Base-by-base conservation (phyloP, 257 asterid genomes). In the Nicotiana knightiana region DNA sequence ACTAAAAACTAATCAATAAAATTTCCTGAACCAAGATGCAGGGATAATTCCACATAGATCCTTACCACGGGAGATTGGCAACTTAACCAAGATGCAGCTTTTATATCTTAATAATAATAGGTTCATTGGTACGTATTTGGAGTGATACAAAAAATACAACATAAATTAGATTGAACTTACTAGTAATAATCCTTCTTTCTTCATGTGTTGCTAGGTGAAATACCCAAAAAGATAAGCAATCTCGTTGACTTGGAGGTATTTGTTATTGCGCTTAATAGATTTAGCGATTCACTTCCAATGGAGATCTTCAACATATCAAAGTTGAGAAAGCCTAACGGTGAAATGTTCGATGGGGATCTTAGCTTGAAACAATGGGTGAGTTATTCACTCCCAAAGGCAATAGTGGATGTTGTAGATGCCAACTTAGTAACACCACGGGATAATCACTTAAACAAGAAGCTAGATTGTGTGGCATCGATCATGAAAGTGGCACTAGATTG, bases 21-120 rank as follows among this genome's bases (percentile, higher is more conserved):
- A 21, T 21, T 21, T 21, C 24, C 24, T 21, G 24, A 21, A 21
- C 24, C 24, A 21, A 21, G 24, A 21, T 21, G 24, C 24, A 21
- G 24, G 24, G 24, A 21, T 21, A 21, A 21, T 32, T 3, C 24
- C 24, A 21, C 24, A 21, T 21, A 21, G 85, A 67, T 1, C 16
- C 76, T 48, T 85, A 58, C 83, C 85, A 67, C 76, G 35, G 26
- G 81, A 59, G 12, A 65, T 85, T 32, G 83, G 86, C 3, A 85
- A 87, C 30, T 79, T 82, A 24, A 85, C 86, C 55, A 79, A 33
- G 75, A 58, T 87, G 18, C 67, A 46, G 5, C 63, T 33, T 16
- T 59, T 85, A 61, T 28, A 76, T 30, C 79, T 82, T 51, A 3
- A 0, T 4, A 35, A 4, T 21, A 35, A 35, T 35, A 46, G 1